Percentiles rank a stretch among this genome's conserved stretches.
phyloP scores from a whole-genome alignment of 345 rosid species.

The Eucalyptus marginata region DNA sequence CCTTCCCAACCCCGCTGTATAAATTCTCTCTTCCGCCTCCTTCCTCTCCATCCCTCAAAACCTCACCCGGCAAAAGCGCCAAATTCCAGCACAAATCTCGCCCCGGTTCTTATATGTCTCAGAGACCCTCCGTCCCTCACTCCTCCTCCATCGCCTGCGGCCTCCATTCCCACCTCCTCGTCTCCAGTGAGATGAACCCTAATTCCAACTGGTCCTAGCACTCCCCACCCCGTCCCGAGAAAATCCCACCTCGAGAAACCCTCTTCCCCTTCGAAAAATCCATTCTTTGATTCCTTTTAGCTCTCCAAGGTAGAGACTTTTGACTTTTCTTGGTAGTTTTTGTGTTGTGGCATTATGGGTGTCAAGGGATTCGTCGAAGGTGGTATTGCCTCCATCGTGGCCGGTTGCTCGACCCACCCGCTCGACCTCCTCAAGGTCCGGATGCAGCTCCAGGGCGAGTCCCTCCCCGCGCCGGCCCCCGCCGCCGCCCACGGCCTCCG shows the following conservation, averaged over 20 bases:
- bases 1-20: background rate
- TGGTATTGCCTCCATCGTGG: conserved; percentile 61
- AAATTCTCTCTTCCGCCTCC: background rate
- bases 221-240: background rate
- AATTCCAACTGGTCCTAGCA: conserved; percentile 25
- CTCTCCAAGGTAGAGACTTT: background rate
- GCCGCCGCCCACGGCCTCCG: conserved; percentile 19
- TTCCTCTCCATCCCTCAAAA: background rate
- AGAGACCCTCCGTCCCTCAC: conserved; percentile 61
- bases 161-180: conserved; percentile 66
- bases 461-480: conserved; percentile 1
- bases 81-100: background rate
- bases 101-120: conserved; percentile 45
- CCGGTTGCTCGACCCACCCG: conserved; percentile 84
- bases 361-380: conserved; percentile 76
- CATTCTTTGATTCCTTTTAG: background rate
- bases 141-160: conserved; percentile 49
- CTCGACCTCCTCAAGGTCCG: conserved; percentile 79
- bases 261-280: background rate
- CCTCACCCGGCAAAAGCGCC: background rate
- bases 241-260: background rate
- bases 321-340: background rate
- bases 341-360: conserved; percentile 23
- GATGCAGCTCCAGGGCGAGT: conserved; percentile 80
- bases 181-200: conserved; percentile 61